Evolutionary conservation across 306 rosid genomes (phyloP).

Genomic region (Malus sieversii): DNA sequence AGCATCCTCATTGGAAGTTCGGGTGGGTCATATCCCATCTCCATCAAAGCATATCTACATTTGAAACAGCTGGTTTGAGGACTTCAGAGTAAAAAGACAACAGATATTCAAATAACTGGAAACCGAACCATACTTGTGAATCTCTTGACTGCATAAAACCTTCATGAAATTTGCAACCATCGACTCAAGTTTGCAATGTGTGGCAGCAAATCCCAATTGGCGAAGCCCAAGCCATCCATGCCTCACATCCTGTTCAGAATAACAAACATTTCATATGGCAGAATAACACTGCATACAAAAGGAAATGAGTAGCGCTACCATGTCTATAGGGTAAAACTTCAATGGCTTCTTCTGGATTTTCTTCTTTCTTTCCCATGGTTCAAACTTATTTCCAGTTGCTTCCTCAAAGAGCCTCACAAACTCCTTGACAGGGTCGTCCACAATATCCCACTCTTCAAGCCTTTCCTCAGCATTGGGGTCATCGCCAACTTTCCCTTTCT

Average conservation of each 20-base stretch:
- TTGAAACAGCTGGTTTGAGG: neutral
- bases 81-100: neutral
- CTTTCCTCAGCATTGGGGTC: constrained; percentile 73
- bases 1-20: constrained; percentile 75
- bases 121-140: constrained; percentile 46
- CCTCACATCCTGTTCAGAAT: constrained; percentile 59
- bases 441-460: constrained; percentile 49
- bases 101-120: too few species aligned
- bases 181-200: constrained; percentile 73
- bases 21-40: constrained; percentile 70
- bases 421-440: constrained; percentile 45
- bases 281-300: neutral
- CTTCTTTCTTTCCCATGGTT: constrained; percentile 79
- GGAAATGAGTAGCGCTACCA: constrained; percentile 35
- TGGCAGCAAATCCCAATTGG: constrained; percentile 60
- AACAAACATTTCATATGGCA: neutral
- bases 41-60: constrained; percentile 76
- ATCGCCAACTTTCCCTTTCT: constrained; percentile 74
- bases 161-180: constrained; percentile 67
- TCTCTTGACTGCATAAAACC: constrained; percentile 71
- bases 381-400: constrained; percentile 67
- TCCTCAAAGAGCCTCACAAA: constrained; percentile 71
- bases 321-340: constrained; percentile 72
- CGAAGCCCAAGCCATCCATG: constrained; percentile 62
- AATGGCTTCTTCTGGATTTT: constrained; percentile 60